Percentiles rank a stretch among this genome's conserved stretches.
phyloP scores from a whole-genome alignment of 2,329 filamentous ascomycete genomes.

The Stemphylium vesicarium region DNA sequence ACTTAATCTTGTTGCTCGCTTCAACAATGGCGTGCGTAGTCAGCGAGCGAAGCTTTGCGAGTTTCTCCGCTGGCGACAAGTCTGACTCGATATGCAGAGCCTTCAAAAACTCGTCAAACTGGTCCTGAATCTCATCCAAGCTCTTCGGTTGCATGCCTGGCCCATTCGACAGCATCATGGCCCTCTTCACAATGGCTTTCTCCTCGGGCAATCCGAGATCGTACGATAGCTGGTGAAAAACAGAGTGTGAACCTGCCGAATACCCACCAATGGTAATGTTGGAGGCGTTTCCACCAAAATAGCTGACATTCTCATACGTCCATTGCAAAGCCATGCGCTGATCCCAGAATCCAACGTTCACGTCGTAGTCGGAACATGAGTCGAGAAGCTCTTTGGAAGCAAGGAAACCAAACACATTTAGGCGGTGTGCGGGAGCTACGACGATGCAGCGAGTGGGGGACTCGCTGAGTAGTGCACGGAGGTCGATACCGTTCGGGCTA shows the following conservation, averaged over 20 bases:
- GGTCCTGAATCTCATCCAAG: conserved; percentile 54
- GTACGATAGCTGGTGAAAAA: conserved; percentile 64
- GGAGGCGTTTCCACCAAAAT: conserved; percentile 58
- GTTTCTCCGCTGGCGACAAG: conserved; percentile 52
- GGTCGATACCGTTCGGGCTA: conserved; percentile 55
- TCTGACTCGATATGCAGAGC: conserved; percentile 53
- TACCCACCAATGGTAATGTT: conserved; percentile 64
- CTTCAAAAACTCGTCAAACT: conserved; percentile 59
- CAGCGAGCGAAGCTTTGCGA: conserved; percentile 53
- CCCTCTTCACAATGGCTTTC: conserved; percentile 58
- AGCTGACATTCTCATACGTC: conserved; percentile 58
- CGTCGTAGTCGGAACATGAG: conserved; percentile 39
- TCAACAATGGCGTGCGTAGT: conserved; percentile 51
- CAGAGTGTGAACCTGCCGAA: conserved; percentile 63
- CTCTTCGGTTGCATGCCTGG: conserved; percentile 61
- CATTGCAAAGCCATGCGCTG: conserved; percentile 63
- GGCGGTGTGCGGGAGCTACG: conserved; percentile 62
- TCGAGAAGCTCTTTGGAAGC: conserved; percentile 57
- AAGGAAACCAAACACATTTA: conserved; percentile 64
- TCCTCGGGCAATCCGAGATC: conserved; percentile 58
- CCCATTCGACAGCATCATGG: conserved; percentile 62
- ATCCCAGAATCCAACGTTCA: conserved; percentile 65
- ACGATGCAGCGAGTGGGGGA: conserved; percentile 56
- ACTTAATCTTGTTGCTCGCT: conserved; percentile 51
- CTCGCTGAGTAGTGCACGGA: conserved; percentile 56